Evolutionary conservation across 2,329 filamentous ascomycete species (phyloP).

Genomic region (Verticillium isaacii): DNA sequence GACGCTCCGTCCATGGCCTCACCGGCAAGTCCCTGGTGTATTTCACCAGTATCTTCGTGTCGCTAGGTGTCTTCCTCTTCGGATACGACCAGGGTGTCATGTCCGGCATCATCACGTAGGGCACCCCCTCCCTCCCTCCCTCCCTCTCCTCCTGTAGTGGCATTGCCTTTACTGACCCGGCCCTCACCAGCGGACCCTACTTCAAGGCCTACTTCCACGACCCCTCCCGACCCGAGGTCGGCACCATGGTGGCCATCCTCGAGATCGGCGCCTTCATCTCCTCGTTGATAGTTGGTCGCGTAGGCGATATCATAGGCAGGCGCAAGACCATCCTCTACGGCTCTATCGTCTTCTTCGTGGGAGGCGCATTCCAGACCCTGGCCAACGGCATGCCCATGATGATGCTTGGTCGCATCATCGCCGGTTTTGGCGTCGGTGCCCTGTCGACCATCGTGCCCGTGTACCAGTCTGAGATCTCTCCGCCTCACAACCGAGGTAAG

Average conservation of each 20-base stretch:
- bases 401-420: constrained; percentile 76
- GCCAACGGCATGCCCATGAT: constrained; percentile 86
- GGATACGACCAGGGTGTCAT: constrained; percentile 89
- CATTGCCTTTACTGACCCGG: background rate
- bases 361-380: constrained; percentile 79
- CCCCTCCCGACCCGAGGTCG: constrained; percentile 80
- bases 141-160: background rate
- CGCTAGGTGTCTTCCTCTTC: constrained; percentile 81
- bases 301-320: constrained; percentile 89
- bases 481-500: constrained; percentile 91
- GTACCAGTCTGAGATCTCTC: constrained; percentile 93
- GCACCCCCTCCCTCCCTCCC: constrained; percentile 23
- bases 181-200: constrained; percentile 63
- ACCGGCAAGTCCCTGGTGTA: constrained; percentile 96
- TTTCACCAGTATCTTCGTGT: constrained; percentile 90
- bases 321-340: constrained; percentile 90
- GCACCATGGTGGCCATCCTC: constrained; percentile 96
- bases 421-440: constrained; percentile 81
- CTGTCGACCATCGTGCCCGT: constrained; percentile 89
- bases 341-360: constrained; percentile 79
- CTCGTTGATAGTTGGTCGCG: constrained; percentile 77
- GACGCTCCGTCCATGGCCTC: constrained; percentile 79
- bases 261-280: constrained; percentile 91
- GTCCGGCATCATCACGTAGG: constrained; percentile 68
- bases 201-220: constrained; percentile 93